Evolutionary conservation across 2,329 filamentous ascomycete species (phyloP).

Genomic region (Fusarium abutilonis): DNA sequence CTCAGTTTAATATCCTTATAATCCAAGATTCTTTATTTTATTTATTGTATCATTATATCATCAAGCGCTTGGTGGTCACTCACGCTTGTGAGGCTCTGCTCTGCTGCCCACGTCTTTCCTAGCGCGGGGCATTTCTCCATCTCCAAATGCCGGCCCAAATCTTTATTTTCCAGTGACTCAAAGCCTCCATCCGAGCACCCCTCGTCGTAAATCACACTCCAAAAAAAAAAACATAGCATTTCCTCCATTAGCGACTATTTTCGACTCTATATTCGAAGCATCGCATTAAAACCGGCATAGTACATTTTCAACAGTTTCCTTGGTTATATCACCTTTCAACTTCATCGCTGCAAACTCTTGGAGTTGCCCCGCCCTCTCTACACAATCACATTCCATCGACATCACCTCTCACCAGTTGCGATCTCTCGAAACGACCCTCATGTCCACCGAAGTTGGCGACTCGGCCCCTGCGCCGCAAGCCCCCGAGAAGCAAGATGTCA

Average conservation of each 20-base stretch:
- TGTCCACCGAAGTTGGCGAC: conserved; percentile 49
- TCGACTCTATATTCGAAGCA: background rate
- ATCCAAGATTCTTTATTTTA: too few relatives aligned
- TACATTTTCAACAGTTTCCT: background rate
- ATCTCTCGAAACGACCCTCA: conserved; percentile 29
- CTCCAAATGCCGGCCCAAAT: conserved; percentile 35
- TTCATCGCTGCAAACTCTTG: conserved; percentile 9
- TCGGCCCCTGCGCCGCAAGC: conserved; percentile 44
- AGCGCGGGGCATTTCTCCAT: conserved; percentile 51
- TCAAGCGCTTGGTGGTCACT: too few relatives aligned
- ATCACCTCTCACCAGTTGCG: conserved; percentile 13
- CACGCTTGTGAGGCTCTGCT: conserved; percentile 19
- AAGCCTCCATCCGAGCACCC: conserved; percentile 32
- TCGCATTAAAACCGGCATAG: background rate
- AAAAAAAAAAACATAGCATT: conserved; percentile 6
- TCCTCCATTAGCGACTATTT: conserved; percentile 4
- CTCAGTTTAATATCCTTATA: too few relatives aligned
- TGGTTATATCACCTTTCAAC: background rate
- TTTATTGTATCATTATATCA: too few relatives aligned
- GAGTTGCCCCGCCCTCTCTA: conserved; percentile 38
- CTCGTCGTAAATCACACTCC: conserved; percentile 15
- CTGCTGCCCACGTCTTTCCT: conserved; percentile 29
- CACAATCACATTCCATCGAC: conserved; percentile 24
- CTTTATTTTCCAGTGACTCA: conserved; percentile 51
- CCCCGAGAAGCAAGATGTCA: conserved; percentile 43